Conservation (phyloP, 2,329 filamentous ascomycete species). For the Bipolaris zeicola region DNA sequence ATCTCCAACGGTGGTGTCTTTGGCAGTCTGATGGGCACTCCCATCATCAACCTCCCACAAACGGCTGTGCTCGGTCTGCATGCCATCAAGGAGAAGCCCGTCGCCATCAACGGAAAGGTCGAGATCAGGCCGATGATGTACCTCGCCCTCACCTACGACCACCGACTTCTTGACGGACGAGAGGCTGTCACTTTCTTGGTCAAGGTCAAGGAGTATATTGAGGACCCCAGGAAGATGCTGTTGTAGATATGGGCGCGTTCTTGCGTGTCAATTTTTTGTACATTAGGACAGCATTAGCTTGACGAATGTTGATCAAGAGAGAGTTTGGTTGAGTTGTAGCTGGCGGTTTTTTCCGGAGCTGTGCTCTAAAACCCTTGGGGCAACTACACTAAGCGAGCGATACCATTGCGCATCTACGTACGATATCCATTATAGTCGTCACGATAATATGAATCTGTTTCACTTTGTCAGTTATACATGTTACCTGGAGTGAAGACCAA, state of each 20-base stretch:
- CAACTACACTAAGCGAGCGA: no score
- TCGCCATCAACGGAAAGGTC: constrained; percentile 90
- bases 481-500: no score
- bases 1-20: constrained; percentile 98
- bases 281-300: not conserved
- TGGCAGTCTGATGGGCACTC: constrained; percentile 94
- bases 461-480: no score
- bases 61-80: constrained; percentile 90
- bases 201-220: constrained; percentile 96
- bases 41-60: constrained; percentile 97
- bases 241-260: constrained; percentile 47
- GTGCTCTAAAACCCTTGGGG: no score
- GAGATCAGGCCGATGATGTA: constrained; percentile 99
- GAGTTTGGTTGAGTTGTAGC: no score
- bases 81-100: constrained; percentile 92
- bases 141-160: constrained; percentile 94
- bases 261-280: not conserved
- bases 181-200: constrained; percentile 96
- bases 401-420: no score
- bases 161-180: constrained; percentile 90
- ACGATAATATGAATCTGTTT: no score
- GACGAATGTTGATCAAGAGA: no score
- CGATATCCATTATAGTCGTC: no score
- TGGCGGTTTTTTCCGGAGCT: no score
- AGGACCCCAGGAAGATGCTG: constrained; percentile 92